Base-by-base conservation (phyloP, 768 basidiomycete species). In the Termitomyces sp. region DNA sequence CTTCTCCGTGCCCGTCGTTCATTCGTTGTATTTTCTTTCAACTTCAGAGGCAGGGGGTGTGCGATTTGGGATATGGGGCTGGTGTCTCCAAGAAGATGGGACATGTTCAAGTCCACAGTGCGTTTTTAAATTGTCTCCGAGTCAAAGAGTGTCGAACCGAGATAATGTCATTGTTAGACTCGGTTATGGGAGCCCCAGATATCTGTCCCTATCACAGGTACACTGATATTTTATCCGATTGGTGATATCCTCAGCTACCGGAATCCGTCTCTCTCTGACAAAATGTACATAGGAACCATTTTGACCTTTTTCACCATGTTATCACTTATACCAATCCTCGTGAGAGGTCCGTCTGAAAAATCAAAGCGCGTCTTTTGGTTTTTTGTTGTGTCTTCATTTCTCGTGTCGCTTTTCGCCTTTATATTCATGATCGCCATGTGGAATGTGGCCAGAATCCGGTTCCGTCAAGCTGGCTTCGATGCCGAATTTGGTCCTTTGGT, bases 31-130 rank as follows among this genome's bases (percentile, higher is more conserved):
- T 56, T 77, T 77, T 63, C 60, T 79, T 33, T 70, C 70, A 43
- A 65, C 73, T 41, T 72, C 72, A 9, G 70, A 77, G 60, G 75
- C 72, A 3, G 69, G 69, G 46, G 77, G 77, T 10, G 74, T 77
- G n/a, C 63, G 68, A 32, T 77, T 77, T 60, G 77, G 77, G 1
- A 64, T 73, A 54, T 78, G 76, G 75, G 77, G 75, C 40, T 77
- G 77, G 77, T 78, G 77, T 66, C 63, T 75, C 20, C 72, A 74
- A 46, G 62, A 67, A 46, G 71, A 72, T 40, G 61, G 58, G 26
- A 58, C 67, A 10, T 77, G 74, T 62, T 68, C 62, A 10, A 49
- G 57, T 30, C 68, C 71, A 20, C 67, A 70, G 75, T 77, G 57
- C n/a, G 59, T 41, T 69, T 59, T 44, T 18, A 3, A 2, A 23